Percentiles rank a stretch among this genome's conserved stretches.
phyloP scores from a whole-genome alignment of 2,329 filamentous ascomycete genomes.

The Aspergillus sp. region DNA sequence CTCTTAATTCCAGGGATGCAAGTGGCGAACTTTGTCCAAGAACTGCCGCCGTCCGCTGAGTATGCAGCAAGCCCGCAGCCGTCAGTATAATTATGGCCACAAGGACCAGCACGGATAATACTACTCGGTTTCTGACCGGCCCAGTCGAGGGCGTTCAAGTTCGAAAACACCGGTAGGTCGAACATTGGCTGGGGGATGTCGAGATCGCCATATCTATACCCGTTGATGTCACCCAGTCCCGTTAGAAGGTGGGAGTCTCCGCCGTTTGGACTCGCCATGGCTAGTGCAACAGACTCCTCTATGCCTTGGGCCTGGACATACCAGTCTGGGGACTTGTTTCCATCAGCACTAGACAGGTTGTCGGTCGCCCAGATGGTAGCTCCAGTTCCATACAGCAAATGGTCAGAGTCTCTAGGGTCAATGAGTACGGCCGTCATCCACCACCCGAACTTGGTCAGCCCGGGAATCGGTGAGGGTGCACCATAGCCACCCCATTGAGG shows the following conservation, averaged over 20 bases:
- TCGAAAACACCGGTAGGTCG: conserved; percentile 14
- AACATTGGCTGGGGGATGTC: conserved; percentile 16
- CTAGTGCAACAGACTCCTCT: conserved; percentile 14
- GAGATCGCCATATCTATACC: conserved; percentile 11
- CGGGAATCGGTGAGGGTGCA: conserved; percentile 13
- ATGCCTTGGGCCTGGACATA: conserved; percentile 16
- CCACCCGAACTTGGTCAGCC: conserved; percentile 18
- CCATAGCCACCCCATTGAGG: conserved; percentile 17
- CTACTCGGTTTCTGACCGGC: conserved; percentile 10
- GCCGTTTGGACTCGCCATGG: conserved; percentile 13
- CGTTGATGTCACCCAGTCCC: conserved; percentile 12
- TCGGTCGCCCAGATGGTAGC: conserved; percentile 18
- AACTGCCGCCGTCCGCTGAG: conserved; percentile 9
- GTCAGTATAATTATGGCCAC: conserved; percentile 14
- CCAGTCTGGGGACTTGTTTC: conserved; percentile 9
- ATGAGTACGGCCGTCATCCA: conserved; percentile 18
- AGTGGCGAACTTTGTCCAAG: conserved; percentile 12
- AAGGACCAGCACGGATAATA: conserved; percentile 14
- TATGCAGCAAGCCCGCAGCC: conserved; percentile 16
- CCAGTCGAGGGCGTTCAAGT: conserved; percentile 18
- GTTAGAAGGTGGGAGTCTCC: conserved; percentile 13
- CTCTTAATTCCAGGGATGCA: conserved; percentile 14
- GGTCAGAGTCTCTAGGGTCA: conserved; percentile 12
- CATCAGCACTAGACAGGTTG: conserved; percentile 9
- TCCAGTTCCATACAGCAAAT: conserved; percentile 14